phyloP scores from a whole-genome alignment of 257 asterid genomes.

The Echium plantagineum region DNA sequence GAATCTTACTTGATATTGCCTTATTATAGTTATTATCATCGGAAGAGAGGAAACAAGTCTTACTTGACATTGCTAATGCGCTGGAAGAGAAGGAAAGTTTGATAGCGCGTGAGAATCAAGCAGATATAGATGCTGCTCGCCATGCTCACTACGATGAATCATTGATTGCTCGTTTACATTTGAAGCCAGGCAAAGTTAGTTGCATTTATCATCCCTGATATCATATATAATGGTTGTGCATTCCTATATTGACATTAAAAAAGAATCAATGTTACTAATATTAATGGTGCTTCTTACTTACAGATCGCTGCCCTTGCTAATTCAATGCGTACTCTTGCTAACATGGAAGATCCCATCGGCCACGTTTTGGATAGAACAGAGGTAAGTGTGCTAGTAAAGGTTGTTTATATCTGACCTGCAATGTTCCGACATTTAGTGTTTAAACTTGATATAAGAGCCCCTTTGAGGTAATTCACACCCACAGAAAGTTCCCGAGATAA shows the following conservation, averaged over 20 bases:
- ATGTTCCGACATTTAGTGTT: not conserved
- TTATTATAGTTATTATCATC: conserved; percentile 52
- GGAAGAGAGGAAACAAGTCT: conserved; percentile 53
- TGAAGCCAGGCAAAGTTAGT: conserved; percentile 78
- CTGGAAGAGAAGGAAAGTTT: conserved; percentile 54
- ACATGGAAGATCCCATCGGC: conserved; percentile 86
- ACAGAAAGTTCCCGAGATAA: not conserved
- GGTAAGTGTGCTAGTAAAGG: conserved; percentile 22
- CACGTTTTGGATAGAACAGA: conserved; percentile 56
- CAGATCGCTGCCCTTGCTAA: conserved; percentile 39
- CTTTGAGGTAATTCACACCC: not conserved
- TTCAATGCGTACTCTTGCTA: conserved; percentile 65
- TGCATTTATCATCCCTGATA: conserved; percentile 2
- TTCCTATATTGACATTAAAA: not conserved
- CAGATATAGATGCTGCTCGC: conserved; percentile 58
- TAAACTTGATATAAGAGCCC: not conserved
- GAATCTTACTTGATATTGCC: not conserved
- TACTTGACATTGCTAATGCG: conserved; percentile 69
- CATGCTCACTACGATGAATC: conserved; percentile 59
- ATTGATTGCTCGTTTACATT: conserved; percentile 50
- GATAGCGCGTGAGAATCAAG: conserved; percentile 52
- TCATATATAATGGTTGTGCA: not conserved
- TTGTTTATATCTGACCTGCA: not conserved
- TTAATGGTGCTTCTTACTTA: conserved; percentile 6
- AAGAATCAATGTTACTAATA: too few species aligned